Evolutionary conservation across 352 stramenopile genomes (phyloP).

Genomic region (Globisporangium splendens): DNA sequence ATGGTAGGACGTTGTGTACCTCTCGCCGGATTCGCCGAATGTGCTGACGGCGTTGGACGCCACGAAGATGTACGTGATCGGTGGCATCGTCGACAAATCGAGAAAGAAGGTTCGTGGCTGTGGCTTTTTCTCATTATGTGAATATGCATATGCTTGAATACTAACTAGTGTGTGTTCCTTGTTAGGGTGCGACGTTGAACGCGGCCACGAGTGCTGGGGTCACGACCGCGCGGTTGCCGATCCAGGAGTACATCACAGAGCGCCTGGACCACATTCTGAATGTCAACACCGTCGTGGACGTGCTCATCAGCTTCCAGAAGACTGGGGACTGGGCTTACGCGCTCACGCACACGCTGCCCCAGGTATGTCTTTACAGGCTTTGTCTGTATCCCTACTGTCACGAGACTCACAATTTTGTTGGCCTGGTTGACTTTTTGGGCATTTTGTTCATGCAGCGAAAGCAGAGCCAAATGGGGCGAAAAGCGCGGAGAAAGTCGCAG

Average conservation of each 20-base stretch:
- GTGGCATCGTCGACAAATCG: conserved; percentile 78
- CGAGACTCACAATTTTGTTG: too few relatives aligned
- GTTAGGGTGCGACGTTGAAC: conserved; percentile 47
- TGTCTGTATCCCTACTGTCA: too few relatives aligned
- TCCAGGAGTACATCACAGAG: conserved; percentile 67
- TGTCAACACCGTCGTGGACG: conserved; percentile 74
- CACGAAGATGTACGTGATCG: conserved; percentile 77
- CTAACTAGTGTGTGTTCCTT: too few relatives aligned
- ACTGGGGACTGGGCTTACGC: conserved; percentile 45
- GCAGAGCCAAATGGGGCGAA: conserved; percentile 31
- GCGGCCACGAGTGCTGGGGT: conserved; percentile 46
- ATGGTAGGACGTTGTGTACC: conserved; percentile 55
- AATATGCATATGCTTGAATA: background rate
- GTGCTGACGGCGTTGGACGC: conserved; percentile 53
- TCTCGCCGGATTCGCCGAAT: conserved; percentile 72
- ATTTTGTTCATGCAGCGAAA: conserved; percentile 40
- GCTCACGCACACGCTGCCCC: conserved; percentile 43
- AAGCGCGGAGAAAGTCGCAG: conserved; percentile 20
- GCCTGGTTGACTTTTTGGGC: background rate
- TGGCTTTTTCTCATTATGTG: background rate
- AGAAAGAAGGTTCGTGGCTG: conserved; percentile 42
- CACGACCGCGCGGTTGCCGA: conserved; percentile 55
- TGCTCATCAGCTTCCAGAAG: conserved; percentile 54
- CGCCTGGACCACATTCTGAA: conserved; percentile 78
- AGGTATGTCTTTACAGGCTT: conserved; percentile 26